These are phyloP conservation scores for Diutina ranongensis DNA, from an alignment of 1,139 yeast genomes.

Conservation along the genomic window DNA sequence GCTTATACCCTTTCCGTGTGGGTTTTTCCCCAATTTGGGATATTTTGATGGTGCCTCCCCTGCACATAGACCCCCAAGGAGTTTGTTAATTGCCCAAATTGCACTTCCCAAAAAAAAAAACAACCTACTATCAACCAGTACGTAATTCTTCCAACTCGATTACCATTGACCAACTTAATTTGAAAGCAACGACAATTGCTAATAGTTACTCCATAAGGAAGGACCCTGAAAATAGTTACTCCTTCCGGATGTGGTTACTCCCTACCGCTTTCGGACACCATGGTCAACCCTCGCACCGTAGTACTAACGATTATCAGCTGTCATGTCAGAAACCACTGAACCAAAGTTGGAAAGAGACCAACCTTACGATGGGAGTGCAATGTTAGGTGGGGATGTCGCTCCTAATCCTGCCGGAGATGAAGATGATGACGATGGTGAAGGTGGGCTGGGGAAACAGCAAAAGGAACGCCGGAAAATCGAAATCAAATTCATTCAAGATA, in stretches of 20 bases:
- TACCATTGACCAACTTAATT: not conserved
- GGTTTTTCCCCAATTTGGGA: not conserved
- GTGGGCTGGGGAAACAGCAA: constrained; percentile 37
- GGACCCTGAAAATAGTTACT: not conserved
- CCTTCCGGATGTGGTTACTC: constrained; percentile 2
- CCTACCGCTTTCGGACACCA: constrained; percentile 4
- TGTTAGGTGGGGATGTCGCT: not conserved
- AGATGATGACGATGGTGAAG: constrained; percentile 62
- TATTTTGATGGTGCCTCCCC: not conserved
- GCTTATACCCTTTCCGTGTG: not conserved
- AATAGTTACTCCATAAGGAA: not conserved
- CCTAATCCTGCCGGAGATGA: constrained; percentile 28
- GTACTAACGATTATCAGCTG: not conserved
- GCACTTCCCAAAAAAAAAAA: constrained; percentile 4
- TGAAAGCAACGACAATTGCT: not conserved
- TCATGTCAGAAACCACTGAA: constrained; percentile 5
- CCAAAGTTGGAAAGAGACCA: constrained; percentile 4
- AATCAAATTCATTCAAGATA: constrained; percentile 92
- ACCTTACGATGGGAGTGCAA: not conserved
- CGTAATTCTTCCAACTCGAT: not conserved
- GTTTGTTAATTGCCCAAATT: constrained; percentile 4
- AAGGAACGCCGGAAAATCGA: constrained; percentile 95
- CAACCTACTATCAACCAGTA: not conserved
- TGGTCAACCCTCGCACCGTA: not conserved
- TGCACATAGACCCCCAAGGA: not conserved